Evolutionary conservation across 768 basidiomycete genomes (phyloP).

Genomic region (Phlegmacium glaucopus): DNA sequence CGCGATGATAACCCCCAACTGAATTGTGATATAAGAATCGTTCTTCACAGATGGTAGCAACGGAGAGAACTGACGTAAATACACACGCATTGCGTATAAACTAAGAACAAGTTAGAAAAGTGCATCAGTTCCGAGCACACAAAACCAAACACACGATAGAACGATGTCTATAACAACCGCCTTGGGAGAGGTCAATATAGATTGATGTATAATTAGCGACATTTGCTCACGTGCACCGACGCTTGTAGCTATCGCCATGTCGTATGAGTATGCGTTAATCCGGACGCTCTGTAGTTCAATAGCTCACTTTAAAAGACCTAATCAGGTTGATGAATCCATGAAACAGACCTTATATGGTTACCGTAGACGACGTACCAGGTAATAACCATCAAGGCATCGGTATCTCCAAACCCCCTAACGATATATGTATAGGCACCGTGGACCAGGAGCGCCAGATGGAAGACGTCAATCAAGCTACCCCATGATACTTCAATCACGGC

Average conservation of each 20-base stretch:
- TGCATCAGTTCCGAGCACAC: neutral
- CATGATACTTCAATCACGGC: neutral
- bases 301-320: conserved; percentile 12
- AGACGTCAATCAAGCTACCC: conserved; percentile 31
- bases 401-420: conserved; percentile 33
- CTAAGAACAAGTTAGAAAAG: conserved; percentile 17
- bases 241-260: conserved; percentile 34
- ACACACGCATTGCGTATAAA: conserved; percentile 43
- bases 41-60: neutral
- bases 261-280: neutral
- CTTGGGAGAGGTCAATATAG: conserved; percentile 12
- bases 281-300: neutral
- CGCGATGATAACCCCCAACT: conserved; percentile 24
- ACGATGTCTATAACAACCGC: conserved; percentile 42
- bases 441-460: conserved; percentile 31
- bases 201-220: neutral
- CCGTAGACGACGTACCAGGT: conserved; percentile 24
- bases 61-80: conserved; percentile 37
- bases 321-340: neutral
- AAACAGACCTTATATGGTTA: neutral
- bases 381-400: conserved; percentile 20
- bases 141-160: conserved; percentile 31
- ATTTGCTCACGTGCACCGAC: conserved; percentile 35
- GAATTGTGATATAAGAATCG: neutral
- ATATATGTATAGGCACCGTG: conserved; percentile 34